A percentile compares a stretch with the other conserved stretches of the same genome.
Conservation (phyloP, 495 filamentous ascomycete genomes). For the Podospora didyma region DNA sequence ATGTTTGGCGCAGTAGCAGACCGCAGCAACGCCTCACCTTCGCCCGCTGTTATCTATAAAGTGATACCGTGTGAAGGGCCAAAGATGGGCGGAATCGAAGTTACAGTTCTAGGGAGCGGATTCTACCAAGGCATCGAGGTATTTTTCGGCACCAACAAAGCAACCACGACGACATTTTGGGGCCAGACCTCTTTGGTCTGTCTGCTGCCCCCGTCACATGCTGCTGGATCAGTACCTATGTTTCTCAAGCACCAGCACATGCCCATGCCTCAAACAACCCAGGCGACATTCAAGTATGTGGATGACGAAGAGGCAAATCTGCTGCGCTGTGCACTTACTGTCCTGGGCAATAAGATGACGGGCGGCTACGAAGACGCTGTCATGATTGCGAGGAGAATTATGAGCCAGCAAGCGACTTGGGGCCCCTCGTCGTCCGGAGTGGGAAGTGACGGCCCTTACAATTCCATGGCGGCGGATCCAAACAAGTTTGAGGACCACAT, state of each 20-base stretch:
- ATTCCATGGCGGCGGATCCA: background rate
- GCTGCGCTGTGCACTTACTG: constrained; percentile 54
- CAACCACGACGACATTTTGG: constrained; percentile 79
- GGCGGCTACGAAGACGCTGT: constrained; percentile 46
- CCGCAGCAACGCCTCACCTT: constrained; percentile 3
- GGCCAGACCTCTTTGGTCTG: constrained; percentile 80
- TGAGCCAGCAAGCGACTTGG: constrained; percentile 20
- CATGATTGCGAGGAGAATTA: constrained; percentile 52
- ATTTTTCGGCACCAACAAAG: constrained; percentile 75
- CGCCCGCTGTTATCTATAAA: constrained; percentile 39
- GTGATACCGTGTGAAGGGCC: constrained; percentile 80
- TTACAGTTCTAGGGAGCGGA: constrained; percentile 73
- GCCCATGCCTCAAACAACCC: constrained; percentile 34
- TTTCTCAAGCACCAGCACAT: constrained; percentile 57
- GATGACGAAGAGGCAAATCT: constrained; percentile 75
- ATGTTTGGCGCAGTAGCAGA: background rate
- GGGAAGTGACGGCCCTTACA: constrained; percentile 3
- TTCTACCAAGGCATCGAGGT: constrained; percentile 80
- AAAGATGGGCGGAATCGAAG: constrained; percentile 76
- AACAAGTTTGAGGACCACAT: constrained; percentile 60
- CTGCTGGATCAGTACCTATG: constrained; percentile 68
- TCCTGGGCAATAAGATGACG: constrained; percentile 55
- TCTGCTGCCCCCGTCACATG: constrained; percentile 68
- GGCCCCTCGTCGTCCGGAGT: background rate
- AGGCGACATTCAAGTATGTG: constrained; percentile 67